Conservation (phyloP, 805 yeast species). For the Lipomyces oligophaga region DNA sequence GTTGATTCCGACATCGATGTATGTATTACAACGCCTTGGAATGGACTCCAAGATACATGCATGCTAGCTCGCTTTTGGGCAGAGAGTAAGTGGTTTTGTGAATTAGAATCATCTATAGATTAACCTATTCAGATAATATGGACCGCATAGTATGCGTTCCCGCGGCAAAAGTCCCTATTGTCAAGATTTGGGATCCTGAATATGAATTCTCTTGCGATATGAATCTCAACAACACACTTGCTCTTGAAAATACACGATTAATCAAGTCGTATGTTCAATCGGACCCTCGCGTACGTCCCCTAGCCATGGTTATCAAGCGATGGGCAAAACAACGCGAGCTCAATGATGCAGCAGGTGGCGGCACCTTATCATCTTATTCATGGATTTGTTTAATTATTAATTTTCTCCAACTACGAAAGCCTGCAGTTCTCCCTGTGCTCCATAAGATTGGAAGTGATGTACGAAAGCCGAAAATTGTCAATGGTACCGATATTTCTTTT, state of each 20-base stretch:
- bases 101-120: neutral
- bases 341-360: conserved; percentile 34
- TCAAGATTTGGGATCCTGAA: conserved; percentile 32
- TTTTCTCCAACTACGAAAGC: conserved; percentile 28
- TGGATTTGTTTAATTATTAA: conserved; percentile 33
- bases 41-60: conserved; percentile 24
- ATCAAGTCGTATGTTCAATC: conserved; percentile 30
- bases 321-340: conserved; percentile 32
- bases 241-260: conserved; percentile 30
- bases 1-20: conserved; percentile 30
- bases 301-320: conserved; percentile 31
- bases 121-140: conserved; percentile 22
- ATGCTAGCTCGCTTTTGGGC: conserved; percentile 27
- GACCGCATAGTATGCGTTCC: conserved; percentile 31
- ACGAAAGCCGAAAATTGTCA: conserved; percentile 12
- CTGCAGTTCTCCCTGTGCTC: conserved; percentile 30
- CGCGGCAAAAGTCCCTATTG: conserved; percentile 33
- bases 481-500: conserved; percentile 27
- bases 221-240: conserved; percentile 32
- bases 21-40: conserved; percentile 28
- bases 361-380: conserved; percentile 32
- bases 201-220: conserved; percentile 30
- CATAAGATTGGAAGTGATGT: conserved; percentile 21
- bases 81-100: conserved; percentile 12
- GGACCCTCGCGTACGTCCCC: conserved; percentile 31